Conservation (phyloP, 163 green algal species). For the Scenedesmus sp. region DNA sequence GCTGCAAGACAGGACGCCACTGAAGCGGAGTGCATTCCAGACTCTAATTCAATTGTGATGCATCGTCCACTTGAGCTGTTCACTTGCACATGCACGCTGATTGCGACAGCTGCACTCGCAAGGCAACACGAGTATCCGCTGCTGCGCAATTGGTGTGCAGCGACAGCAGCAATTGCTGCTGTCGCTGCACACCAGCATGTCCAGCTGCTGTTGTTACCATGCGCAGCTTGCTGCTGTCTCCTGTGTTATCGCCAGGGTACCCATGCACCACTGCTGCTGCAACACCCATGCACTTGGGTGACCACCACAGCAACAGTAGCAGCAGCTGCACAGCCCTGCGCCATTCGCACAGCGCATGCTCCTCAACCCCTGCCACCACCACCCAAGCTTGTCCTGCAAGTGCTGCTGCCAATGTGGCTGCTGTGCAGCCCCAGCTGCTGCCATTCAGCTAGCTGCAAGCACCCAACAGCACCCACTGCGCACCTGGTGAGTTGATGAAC, state of each 20-base stretch:
- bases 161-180: too few species aligned
- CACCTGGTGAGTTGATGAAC: conserved; percentile 99
- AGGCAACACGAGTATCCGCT: not conserved
- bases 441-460: not conserved
- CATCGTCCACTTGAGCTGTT: not conserved
- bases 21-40: too few species aligned
- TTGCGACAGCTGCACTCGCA: not conserved
- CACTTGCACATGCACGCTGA: not conserved
- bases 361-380: not conserved
- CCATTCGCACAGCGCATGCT: not conserved
- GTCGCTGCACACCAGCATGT: not conserved
- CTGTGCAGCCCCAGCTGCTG: not conserved
- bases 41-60: not conserved
- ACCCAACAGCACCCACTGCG: not conserved
- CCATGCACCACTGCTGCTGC: too few species aligned
- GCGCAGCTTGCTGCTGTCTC: too few species aligned
- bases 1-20: not conserved
- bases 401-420: not conserved
- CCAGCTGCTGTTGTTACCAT: not conserved
- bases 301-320: not conserved
- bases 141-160: too few species aligned
- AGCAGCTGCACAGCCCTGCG: not conserved
- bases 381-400: not conserved
- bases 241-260: too few species aligned
- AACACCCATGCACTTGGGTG: not conserved